Evolutionary conservation across 306 rosid species (phyloP).

Genomic region (Trichosanthes truncata): DNA sequence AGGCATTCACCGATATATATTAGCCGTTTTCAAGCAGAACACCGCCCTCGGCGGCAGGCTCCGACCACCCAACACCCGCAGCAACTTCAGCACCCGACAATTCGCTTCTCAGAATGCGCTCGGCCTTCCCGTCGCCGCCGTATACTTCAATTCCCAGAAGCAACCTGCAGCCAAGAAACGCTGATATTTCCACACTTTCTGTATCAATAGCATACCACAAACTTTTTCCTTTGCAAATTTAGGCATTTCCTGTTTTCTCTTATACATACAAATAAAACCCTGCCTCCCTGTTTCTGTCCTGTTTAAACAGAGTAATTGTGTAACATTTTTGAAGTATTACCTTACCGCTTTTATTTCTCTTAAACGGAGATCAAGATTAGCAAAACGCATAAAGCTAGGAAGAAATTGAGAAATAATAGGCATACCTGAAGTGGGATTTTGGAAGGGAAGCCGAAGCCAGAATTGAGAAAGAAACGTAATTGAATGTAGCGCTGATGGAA

Average conservation of each 20-base stretch:
- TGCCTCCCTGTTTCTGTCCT: not conserved
- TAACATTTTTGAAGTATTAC: not conserved
- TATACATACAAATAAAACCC: not conserved
- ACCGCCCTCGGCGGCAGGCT: not conserved
- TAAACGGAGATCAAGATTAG: too few relatives aligned
- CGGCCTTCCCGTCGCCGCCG: constrained; percentile 34
- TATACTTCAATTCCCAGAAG: constrained; percentile 34
- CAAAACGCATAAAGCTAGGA: not conserved
- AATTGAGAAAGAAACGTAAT: constrained; percentile 40
- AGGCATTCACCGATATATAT: constrained; percentile 21
- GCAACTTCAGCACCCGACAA: constrained; percentile 27
- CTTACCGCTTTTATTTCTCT: too few relatives aligned
- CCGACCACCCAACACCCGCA: not conserved
- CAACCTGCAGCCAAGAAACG: constrained; percentile 18
- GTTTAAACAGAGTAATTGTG: not conserved
- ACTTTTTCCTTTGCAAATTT: not conserved
- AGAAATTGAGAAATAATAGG: not conserved
- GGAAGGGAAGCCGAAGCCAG: not conserved
- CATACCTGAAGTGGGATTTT: not conserved
- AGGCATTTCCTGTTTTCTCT: not conserved
- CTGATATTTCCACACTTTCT: not conserved
- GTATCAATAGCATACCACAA: not conserved
- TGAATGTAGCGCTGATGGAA: constrained; percentile 44
- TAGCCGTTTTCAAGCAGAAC: constrained; percentile 24
- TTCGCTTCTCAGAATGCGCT: constrained; percentile 23